Evolutionary conservation across 176 grass and related monocot species (phyloP).

Genomic region (Musa troglodytarum): DNA sequence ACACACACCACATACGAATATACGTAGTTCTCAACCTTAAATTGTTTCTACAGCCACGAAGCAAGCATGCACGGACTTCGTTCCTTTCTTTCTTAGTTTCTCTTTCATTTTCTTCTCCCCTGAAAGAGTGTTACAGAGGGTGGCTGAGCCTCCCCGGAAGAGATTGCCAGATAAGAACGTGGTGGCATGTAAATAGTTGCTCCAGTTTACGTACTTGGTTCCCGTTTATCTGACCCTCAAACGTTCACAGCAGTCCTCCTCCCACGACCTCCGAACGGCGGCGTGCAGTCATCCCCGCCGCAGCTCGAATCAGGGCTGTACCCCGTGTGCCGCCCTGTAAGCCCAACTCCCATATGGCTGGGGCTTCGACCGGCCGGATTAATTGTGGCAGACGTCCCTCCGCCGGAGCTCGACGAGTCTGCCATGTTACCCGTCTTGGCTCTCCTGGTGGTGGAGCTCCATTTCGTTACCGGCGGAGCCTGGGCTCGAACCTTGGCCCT

Average conservation of each 20-base stretch:
- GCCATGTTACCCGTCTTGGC: neutral
- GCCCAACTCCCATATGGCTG: slow-evolving; percentile 13
- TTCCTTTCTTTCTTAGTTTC: too few species aligned
- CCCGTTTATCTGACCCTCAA: too few species aligned
- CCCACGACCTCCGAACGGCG: slow-evolving; percentile 16
- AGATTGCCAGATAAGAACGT: too few species aligned
- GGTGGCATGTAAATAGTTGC: too few species aligned
- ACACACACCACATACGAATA: too few species aligned
- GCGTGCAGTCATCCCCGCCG: slow-evolving; percentile 29
- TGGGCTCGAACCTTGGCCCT: slow-evolving; percentile 46
- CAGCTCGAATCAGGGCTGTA: slow-evolving; percentile 51
- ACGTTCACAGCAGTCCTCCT: slow-evolving; percentile 4
- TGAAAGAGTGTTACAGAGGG: too few species aligned
- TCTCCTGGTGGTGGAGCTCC: neutral
- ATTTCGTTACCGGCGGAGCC: neutral
- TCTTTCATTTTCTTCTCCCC: too few species aligned
- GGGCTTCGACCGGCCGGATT: slow-evolving; percentile 2
- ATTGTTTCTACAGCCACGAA: too few species aligned
- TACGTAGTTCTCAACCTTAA: too few species aligned
- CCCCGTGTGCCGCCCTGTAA: slow-evolving; percentile 14
- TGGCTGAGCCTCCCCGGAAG: too few species aligned
- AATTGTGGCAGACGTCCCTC: neutral
- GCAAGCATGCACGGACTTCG: too few species aligned
- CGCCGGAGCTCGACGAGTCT: slow-evolving; percentile 47
- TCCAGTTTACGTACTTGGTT: too few species aligned